phyloP scores from a whole-genome alignment of 2,329 filamentous ascomycete genomes.

The Akanthomyces dipterigenus region DNA sequence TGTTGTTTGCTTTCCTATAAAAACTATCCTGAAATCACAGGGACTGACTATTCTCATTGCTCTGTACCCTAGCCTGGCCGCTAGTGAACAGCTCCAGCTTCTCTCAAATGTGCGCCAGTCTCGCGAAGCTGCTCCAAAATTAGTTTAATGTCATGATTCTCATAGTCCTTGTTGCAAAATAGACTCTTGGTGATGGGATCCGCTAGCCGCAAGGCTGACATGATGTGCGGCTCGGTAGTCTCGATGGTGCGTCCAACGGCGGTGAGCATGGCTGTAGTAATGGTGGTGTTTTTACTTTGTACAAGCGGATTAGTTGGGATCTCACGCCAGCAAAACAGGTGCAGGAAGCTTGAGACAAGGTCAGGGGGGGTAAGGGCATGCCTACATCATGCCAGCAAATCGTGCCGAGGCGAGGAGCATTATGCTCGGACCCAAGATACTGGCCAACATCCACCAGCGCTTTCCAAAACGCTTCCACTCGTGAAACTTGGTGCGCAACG shows the following conservation, averaged over 20 bases:
- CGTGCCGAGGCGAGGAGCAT: not conserved
- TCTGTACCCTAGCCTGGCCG: not conserved
- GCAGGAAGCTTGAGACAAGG: too few relatives aligned
- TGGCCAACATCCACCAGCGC: constrained; percentile 4
- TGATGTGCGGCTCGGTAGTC: not conserved
- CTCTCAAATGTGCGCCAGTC: not conserved
- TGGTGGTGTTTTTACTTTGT: not conserved
- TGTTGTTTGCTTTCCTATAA: too few relatives aligned
- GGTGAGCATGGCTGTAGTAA: not conserved
- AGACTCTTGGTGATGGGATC: not conserved
- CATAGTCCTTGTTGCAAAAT: not conserved
- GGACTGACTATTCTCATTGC: too few relatives aligned
- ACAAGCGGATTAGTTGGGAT: not conserved
- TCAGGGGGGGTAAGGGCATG: not conserved
- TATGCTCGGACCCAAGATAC: not conserved
- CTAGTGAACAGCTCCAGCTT: not conserved
- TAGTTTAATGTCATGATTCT: not conserved
- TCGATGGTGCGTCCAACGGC: not conserved
- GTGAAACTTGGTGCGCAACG: constrained; percentile 6
- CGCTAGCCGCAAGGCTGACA: not conserved
- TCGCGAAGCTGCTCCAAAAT: not conserved
- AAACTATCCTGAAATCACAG: too few relatives aligned
- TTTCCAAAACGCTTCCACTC: constrained; percentile 9
- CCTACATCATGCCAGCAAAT: not conserved
- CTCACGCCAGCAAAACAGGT: not conserved